phyloP scores from a whole-genome alignment of 768 basidiomycete species.

The Pleurotus tuoliensis region DNA sequence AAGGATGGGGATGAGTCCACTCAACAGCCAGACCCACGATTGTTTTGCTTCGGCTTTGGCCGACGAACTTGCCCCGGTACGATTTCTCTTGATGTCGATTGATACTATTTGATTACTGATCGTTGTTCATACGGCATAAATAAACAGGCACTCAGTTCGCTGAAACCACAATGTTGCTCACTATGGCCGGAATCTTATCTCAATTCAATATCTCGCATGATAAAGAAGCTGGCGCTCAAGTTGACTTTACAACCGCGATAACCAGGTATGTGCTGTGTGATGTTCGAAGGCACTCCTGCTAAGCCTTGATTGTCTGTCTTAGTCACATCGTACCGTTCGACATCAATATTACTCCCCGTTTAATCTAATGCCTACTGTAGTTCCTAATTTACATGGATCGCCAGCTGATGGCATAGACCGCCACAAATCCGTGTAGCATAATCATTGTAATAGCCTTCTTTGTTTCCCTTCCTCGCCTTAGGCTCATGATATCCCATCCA shows the following conservation, averaged over 20 bases:
- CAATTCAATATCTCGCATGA: constrained; percentile 24
- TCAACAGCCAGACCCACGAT: constrained; percentile 27
- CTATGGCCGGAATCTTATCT: constrained; percentile 27
- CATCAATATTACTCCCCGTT: constrained; percentile 11
- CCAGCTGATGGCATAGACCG: too few species aligned
- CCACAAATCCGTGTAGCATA: too few species aligned
- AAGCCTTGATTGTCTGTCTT: neutral
- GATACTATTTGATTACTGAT: too few species aligned
- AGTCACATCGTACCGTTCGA: constrained; percentile 17
- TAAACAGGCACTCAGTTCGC: constrained; percentile 25
- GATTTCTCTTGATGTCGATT: neutral
- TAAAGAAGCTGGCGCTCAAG: neutral
- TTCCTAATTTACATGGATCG: too few species aligned
- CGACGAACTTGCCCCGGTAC: constrained; percentile 29
- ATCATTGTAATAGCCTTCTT: too few species aligned
- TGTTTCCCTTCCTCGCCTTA: too few species aligned
- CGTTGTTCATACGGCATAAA: too few species aligned
- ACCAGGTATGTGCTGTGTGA: constrained; percentile 23
- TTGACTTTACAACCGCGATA: constrained; percentile 26
- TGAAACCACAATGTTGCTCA: constrained; percentile 26
- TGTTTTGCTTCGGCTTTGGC: constrained; percentile 30
- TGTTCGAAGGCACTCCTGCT: neutral
- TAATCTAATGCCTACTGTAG: too few species aligned
- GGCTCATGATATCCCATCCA: too few species aligned
- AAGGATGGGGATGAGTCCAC: neutral